Evolutionary conservation across 352 stramenopile genomes (phyloP), one percentile per base, ranked within the genome.

Genomic region (Plasmopara muralis): DNA sequence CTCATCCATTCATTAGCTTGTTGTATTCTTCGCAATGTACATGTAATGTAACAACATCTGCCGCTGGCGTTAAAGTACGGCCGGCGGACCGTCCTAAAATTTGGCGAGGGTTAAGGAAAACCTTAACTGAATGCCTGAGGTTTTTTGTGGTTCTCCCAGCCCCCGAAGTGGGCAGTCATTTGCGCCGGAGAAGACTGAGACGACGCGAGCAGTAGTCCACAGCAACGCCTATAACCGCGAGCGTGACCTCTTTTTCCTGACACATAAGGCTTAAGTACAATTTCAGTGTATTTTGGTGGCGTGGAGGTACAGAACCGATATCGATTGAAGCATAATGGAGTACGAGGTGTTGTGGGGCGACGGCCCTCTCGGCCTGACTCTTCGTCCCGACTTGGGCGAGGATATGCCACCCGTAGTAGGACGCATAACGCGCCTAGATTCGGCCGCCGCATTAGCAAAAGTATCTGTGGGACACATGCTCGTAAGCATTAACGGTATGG

Each of bases 261-360:
- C 13, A 28, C 5, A 1, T 5, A 15, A 55, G 7, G 25, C 15
- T 51, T 25, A 50, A 16, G 10, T 20, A 46, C 44, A 46, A 14
- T 41, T 47, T 9, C 25, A 30, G 37, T 31, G 55, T 43, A 25
- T 53, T 50, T 53, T 35, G 49, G 43, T 50, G 55, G 16, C 42
- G 28, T 62, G 7, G 39, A 57, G 48, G 14, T 20, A 25, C 20
- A 51, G 42, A 57, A 8, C 30, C 34, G 13, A 57, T 15, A 20
- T 30, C 13, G 3, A 18, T 18, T 29, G 40, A 49, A 20, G 18
- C 33, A 43, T 14, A 6, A 93, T 93, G 83, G 83, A 94, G 68
- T 94, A 94, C 63, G 79, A 94, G 56, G 80, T 94, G 50, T 68
- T 74, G 47, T 94, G 83, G 83, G 82, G 82, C 54, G 83, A 92